Percentiles rank a stretch among this genome's conserved stretches.
Evolutionary conservation across 208 protist species (phyloP).

Genomic region (Trichomonas vaginalis): DNA sequence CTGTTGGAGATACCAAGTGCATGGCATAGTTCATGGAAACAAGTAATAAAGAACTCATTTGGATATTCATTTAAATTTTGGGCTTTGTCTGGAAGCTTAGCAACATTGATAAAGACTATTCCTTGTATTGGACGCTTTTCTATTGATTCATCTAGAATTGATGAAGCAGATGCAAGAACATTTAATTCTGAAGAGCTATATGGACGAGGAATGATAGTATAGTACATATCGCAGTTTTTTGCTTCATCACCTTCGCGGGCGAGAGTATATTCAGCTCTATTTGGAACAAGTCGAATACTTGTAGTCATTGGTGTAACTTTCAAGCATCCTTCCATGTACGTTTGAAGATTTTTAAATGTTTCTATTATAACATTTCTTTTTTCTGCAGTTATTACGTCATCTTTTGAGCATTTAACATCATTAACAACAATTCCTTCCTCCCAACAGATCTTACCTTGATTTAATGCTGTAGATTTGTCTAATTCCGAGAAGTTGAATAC

Average conservation of each 20-base stretch:
- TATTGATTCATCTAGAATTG: neutral
- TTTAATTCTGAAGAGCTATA: neutral
- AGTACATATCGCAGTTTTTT: neutral
- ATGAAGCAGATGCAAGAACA: neutral
- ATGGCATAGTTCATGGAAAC: neutral
- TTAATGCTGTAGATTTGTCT: neutral
- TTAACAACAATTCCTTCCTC: neutral
- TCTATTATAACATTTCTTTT: neutral
- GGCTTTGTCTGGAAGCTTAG: neutral
- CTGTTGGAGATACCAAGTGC: neutral
- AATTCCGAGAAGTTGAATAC: neutral
- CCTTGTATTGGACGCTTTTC: neutral
- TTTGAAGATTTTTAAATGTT: neutral
- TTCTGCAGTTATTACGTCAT: neutral
- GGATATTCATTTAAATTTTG: neutral
- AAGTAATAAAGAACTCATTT: neutral
- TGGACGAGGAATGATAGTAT: neutral
- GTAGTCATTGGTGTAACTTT: neutral
- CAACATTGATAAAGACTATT: neutral
- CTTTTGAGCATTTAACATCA: neutral
- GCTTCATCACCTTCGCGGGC: neutral
- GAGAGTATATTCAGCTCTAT: neutral
- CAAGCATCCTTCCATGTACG: neutral
- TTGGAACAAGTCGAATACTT: neutral
- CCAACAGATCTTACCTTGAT: neutral